Percentiles rank a stretch among this genome's conserved stretches.
These are phyloP conservation scores for Pleurotus giganteus DNA, from an alignment of 768 basidiomycete genomes.

Conservation along the genomic window DNA sequence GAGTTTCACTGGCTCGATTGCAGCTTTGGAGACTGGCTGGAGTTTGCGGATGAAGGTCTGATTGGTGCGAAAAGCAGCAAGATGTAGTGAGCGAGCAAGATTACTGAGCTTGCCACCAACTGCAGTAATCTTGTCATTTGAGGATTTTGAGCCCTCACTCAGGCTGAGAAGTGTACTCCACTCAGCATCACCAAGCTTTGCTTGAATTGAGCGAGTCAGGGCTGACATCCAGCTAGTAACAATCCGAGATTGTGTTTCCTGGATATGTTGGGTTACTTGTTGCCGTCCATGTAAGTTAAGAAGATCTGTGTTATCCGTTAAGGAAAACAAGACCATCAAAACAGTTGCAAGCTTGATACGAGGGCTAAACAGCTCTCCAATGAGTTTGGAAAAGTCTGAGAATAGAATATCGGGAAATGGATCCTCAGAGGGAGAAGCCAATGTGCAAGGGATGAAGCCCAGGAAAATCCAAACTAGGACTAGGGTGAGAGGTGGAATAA, in stretches of 20 bases:
- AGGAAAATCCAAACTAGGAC: neutral
- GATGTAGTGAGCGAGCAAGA: neutral
- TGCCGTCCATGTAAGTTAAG: slow-evolving; percentile 7
- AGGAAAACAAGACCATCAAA: neutral
- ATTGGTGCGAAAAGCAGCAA: neutral
- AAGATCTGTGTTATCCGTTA: slow-evolving; percentile 1
- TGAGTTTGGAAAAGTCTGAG: neutral
- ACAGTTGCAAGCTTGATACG: slow-evolving; percentile 4
- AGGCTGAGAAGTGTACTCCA: neutral
- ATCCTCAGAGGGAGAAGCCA: neutral
- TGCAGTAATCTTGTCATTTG: neutral
- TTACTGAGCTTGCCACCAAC: neutral
- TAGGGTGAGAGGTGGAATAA: too few relatives aligned
- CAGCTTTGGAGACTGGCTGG: neutral
- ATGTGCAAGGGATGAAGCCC: neutral
- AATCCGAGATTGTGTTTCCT: neutral
- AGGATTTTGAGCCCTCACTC: neutral
- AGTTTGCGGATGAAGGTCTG: neutral
- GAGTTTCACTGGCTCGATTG: neutral
- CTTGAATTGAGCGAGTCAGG: neutral
- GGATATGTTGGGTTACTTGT: neutral
- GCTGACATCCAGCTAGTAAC: neutral
- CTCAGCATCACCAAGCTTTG: neutral
- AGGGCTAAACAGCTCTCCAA: neutral
- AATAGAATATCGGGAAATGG: slow-evolving; percentile 7